phyloP scores from a whole-genome alignment of 371 early-diverging fungal genomes.

The Mortierella sp. region DNA sequence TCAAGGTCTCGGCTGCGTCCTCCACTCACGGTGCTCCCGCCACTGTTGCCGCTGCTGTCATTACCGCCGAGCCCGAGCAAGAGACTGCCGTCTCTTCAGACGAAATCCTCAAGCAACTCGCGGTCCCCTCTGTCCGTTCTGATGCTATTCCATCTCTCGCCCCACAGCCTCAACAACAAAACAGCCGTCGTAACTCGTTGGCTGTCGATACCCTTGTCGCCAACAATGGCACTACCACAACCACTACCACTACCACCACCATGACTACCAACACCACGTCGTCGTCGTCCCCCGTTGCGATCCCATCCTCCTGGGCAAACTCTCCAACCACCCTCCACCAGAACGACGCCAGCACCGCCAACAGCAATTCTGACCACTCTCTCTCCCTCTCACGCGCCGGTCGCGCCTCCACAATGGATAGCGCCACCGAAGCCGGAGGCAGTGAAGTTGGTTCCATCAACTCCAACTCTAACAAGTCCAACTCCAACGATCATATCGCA shows the following conservation, averaged over 20 bases:
- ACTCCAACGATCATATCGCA: background rate
- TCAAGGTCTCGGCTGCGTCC: background rate
- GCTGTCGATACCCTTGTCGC: constrained; percentile 8
- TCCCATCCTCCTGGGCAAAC: constrained; percentile 13
- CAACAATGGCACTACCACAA: constrained; percentile 16
- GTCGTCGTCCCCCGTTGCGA: background rate
- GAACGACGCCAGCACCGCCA: constrained; percentile 24
- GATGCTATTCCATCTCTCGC: background rate
- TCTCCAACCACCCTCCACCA: constrained; percentile 36
- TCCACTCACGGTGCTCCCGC: background rate
- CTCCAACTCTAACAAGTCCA: constrained; percentile 26
- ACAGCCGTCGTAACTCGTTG: constrained; percentile 20
- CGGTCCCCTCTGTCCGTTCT: background rate
- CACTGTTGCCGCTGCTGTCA: background rate
- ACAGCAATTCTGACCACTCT: constrained; percentile 16
- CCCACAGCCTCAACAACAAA: constrained; percentile 14
- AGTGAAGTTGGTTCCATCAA: constrained; percentile 35
- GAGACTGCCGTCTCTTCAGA: background rate
- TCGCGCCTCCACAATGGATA: constrained; percentile 32
- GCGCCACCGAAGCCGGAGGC: constrained; percentile 14
- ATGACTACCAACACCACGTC: background rate
- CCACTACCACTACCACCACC: constrained; percentile 17
- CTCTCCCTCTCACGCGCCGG: constrained; percentile 26
- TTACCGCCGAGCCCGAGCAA: background rate
- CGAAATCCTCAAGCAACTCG: background rate